Percentiles rank a stretch among this genome's conserved stretches.
Conservation (phyloP, 2,329 filamentous ascomycete genomes). For the Xylariaceae sp. region DNA sequence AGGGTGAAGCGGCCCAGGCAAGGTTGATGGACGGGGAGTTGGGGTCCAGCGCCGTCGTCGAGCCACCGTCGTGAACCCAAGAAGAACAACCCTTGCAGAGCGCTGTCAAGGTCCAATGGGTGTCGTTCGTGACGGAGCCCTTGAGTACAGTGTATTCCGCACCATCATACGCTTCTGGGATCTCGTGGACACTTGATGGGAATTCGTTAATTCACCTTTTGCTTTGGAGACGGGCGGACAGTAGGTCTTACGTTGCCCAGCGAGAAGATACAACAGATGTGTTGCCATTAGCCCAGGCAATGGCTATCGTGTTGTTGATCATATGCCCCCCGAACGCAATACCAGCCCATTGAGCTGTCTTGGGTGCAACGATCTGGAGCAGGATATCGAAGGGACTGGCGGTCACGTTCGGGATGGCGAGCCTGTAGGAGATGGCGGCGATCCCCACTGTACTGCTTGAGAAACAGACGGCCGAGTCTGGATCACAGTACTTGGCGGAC, state of each 20-base stretch:
- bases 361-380: constrained; percentile 39
- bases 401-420: constrained; percentile 33
- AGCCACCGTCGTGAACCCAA: constrained; percentile 26
- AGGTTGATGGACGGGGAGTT: constrained; percentile 17
- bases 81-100: constrained; percentile 36
- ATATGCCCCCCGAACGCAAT: constrained; percentile 45
- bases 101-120: constrained; percentile 37
- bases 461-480: constrained; percentile 16
- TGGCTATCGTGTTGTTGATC: constrained; percentile 42
- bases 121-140: constrained; percentile 33
- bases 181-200: constrained; percentile 25
- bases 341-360: constrained; percentile 41
- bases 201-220: constrained; percentile 2
- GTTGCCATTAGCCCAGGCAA: constrained; percentile 41
- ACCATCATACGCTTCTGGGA: constrained; percentile 30
- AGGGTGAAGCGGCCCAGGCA: constrained; percentile 18
- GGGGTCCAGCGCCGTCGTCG: constrained; percentile 15
- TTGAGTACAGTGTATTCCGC: constrained; percentile 33
- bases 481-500: constrained; percentile 16
- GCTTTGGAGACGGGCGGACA: neutral
- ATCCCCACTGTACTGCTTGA: constrained; percentile 18
- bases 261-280: constrained; percentile 36
- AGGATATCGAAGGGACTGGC: constrained; percentile 35
- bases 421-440: constrained; percentile 26
- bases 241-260: constrained; percentile 23